phyloP scores from a whole-genome alignment of 495 filamentous ascomycete species.

The Trichoderma asperelloides region DNA sequence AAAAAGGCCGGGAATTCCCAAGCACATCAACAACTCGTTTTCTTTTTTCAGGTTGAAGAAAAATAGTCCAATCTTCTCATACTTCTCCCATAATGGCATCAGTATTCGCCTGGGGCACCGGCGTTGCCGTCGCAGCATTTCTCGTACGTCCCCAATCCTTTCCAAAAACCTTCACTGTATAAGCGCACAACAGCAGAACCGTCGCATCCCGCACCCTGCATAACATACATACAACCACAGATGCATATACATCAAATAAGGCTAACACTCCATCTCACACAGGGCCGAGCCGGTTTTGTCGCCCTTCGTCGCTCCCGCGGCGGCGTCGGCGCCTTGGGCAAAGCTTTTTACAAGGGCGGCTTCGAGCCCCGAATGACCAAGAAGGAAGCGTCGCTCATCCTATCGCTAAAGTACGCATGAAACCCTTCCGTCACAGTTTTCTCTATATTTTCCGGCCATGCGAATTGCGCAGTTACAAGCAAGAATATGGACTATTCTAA shows the following conservation, averaged over 20 bases:
- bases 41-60: too few relatives aligned
- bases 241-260: background rate
- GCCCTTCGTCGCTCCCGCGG: slow-evolving; percentile 77
- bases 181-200: background rate
- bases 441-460: too few relatives aligned
- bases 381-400: slow-evolving; percentile 81
- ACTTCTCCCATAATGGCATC: slow-evolving; percentile 58
- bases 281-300: slow-evolving; percentile 88
- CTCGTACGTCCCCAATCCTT: slow-evolving; percentile 42
- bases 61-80: background rate
- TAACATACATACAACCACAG: too few relatives aligned
- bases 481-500: too few relatives aligned
- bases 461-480: too few relatives aligned
- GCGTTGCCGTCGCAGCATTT: slow-evolving; percentile 67
- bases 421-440: too few relatives aligned
- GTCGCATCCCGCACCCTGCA: background rate
- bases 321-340: slow-evolving; percentile 67
- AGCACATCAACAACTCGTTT: background rate
- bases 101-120: slow-evolving; percentile 64
- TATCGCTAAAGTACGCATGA: slow-evolving; percentile 70
- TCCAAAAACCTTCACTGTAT: background rate
- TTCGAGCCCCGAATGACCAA: slow-evolving; percentile 92
- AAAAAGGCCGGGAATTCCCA: background rate
- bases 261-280: slow-evolving; percentile 9
- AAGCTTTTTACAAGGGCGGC: slow-evolving; percentile 92